Evolutionary conservation across 495 filamentous ascomycete genomes (phyloP).

Genomic region (Paragyromitra xinjiangensis): DNA sequence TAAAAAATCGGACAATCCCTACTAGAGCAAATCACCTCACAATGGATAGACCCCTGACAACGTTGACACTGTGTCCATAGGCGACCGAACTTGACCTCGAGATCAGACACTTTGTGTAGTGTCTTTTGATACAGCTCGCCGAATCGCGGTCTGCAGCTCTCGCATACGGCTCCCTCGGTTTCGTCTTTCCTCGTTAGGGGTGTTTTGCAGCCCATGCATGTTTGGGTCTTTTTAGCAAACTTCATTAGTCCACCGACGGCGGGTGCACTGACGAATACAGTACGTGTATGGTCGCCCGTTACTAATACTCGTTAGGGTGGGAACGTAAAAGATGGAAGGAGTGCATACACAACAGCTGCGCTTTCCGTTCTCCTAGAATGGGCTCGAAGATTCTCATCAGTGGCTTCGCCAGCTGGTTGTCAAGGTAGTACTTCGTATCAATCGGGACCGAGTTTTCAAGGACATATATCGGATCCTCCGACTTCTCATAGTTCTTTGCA

Average conservation of each 20-base stretch:
- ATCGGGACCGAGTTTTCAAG: conserved; percentile 97
- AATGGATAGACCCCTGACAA: conserved; percentile 96
- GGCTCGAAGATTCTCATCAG: conserved; percentile 96
- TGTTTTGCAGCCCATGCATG: conserved; percentile 99
- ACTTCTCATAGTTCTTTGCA: conserved; percentile 92
- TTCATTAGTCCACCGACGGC: conserved; percentile 95
- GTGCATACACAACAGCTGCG: conserved; percentile 69
- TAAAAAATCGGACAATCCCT: conserved; percentile 99
- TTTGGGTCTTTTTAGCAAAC: conserved; percentile 95
- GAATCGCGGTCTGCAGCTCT: conserved; percentile 80
- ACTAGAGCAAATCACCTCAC: conserved; percentile 95
- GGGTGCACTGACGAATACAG: conserved; percentile 88
- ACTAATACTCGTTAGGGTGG: conserved; percentile 54
- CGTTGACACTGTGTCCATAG: conserved; percentile 99
- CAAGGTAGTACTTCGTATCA: conserved; percentile 98
- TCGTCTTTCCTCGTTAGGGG: conserved; percentile 82
- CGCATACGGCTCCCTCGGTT: conserved; percentile 84
- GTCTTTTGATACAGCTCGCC: conserved; percentile 95
- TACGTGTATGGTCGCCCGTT: conserved; percentile 89
- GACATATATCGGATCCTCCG: conserved; percentile 95
- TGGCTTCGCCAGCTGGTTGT: conserved; percentile 96
- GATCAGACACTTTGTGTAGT: conserved; percentile 81
- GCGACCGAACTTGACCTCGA: conserved; percentile 90
- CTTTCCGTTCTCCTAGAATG: conserved; percentile 90
- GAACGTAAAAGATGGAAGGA: not conserved